Base-by-base conservation (phyloP, 2,329 filamentous ascomycete genomes). In the Colletotrichum cordylinicola region DNA sequence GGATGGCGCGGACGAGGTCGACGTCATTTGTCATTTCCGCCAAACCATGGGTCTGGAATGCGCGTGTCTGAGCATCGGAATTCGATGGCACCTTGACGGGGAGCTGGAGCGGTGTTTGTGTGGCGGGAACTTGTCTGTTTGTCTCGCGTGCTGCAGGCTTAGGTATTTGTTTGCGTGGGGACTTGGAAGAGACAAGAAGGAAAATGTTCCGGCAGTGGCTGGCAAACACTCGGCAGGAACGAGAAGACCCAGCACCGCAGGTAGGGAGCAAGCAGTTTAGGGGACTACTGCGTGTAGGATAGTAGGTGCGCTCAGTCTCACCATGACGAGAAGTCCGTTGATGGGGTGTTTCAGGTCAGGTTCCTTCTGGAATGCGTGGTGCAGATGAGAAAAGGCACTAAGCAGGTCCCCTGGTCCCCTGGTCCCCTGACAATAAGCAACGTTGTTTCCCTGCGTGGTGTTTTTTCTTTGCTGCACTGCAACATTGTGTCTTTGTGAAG, bases 291-390 rank as follows among this genome's bases (percentile, higher is more conserved):
- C 35, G 4, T 27, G 24, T 27, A 27, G 24, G 4, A 16, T 37
- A 37, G 35, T 15, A 56, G 24, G 27, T 24, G 56, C 64, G 73
- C 73, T 67, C 73, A 64, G 73, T 72, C 73, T 72, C 62, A 72
- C 52, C 60, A 48, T 33, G 35, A 21, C 29, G 62, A 43, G 18
- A 33, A 35, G n/a, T 62, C 69, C 31, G 37, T 64, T 24, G 62
- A 60, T 55, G 62, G 69, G 27, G 33, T 73, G 70, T 73, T 73
- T 75, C 64, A 75, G 73, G 64, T 75, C 43, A 37, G 43, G 64
- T 65, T 68, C 73, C 73, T 72, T 72, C 69, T 65, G 48, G 70
- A 67, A 58, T 72, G 39, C 69, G 27, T 67, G 21, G 61, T 31
- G 35, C 33, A 18, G 48, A 31, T 27, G 15, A 13, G 21, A 29